Conservation (phyloP, 2,329 filamentous ascomycete genomes). For the Pyrenophora graminea region DNA sequence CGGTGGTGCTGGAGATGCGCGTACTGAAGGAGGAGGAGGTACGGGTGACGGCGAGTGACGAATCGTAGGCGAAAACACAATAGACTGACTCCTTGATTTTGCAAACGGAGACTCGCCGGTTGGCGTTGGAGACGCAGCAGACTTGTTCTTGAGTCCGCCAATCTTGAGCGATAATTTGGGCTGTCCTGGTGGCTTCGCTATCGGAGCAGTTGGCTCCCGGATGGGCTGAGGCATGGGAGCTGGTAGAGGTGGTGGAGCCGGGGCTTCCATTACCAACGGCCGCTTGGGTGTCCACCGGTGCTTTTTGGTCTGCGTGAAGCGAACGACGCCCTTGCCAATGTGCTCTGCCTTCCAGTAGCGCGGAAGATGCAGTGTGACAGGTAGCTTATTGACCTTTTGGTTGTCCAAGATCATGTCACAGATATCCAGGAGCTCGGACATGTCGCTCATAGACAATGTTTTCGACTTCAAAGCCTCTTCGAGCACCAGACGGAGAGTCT, state of each 20-base stretch:
- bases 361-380: conserved; percentile 59
- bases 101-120: conserved; percentile 9
- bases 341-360: conserved; percentile 61
- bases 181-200: conserved; percentile 4
- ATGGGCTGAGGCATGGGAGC: conserved; percentile 10
- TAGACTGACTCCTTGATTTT: conserved; percentile 19
- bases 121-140: conserved; percentile 21
- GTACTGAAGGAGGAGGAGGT: conserved; percentile 20
- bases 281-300: conserved; percentile 24
- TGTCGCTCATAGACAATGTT: conserved; percentile 56
- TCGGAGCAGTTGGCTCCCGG: conserved; percentile 10
- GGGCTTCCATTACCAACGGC: conserved; percentile 4
- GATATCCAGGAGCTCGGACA: conserved; percentile 62
- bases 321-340: conserved; percentile 52
- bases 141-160: conserved; percentile 17
- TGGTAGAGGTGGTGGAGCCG: conserved; percentile 3
- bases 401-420: conserved; percentile 60
- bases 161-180: conserved; percentile 33
- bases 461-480: conserved; percentile 61
- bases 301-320: conserved; percentile 35
- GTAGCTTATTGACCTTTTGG: conserved; percentile 52
- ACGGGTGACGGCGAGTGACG: conserved; percentile 23
- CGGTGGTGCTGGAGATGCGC: conserved; percentile 20
- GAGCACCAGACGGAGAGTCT: conserved; percentile 56
- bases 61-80: conserved; percentile 21